Evolutionary conservation across 1,139 yeast genomes (phyloP), one percentile per base, ranked within the genome.

Genomic region (Candida sp.): DNA sequence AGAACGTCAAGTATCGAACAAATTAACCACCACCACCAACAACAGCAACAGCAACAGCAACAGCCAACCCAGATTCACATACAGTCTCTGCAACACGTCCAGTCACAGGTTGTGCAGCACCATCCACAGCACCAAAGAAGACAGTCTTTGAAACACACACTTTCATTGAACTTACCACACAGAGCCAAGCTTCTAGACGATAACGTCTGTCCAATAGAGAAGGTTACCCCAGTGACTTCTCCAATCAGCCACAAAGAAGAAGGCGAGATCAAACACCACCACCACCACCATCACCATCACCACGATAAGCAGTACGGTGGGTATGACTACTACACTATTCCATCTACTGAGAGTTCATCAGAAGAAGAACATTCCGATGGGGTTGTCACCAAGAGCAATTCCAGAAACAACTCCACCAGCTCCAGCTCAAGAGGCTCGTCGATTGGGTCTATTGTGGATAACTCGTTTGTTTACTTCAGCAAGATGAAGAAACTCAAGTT

Each of bases 321-420:
- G 1, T 55, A 54, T 37, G 58, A 53, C 42, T 55, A 55, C 38
- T 55, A 55, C 34, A 45, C 58, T 7, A 54, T 55, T 11, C 58
- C 58, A 9, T 42, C 46, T 6, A 46, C 46, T 28, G 55, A 50
- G 22, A 42, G 45, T 45, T 31, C 47, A 6, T 38, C 44, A 22
- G 47, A 44, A 37, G 47, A 37, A 28, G 42, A 44, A 28, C 33
- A 44, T 26, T 27, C n/a, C 9, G 32, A 27, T 39, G 38, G 27
- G 5, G 7, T 22, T 3, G 8, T 7, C n/a, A 27, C 31, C 4
- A 32, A 42, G 33, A 35, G 33, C 17, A 42, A 38, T 41, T 42
- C 52, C 3, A 34, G 56, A 28, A 48, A 48, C 28, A 54, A 48
- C 42, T 52, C 56, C n/a, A 47, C 56, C 17, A 42, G 49, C 25